These are phyloP conservation scores for Leccinum longicurvipes DNA, from an alignment of 768 basidiomycete species.

Conservation along the genomic window DNA sequence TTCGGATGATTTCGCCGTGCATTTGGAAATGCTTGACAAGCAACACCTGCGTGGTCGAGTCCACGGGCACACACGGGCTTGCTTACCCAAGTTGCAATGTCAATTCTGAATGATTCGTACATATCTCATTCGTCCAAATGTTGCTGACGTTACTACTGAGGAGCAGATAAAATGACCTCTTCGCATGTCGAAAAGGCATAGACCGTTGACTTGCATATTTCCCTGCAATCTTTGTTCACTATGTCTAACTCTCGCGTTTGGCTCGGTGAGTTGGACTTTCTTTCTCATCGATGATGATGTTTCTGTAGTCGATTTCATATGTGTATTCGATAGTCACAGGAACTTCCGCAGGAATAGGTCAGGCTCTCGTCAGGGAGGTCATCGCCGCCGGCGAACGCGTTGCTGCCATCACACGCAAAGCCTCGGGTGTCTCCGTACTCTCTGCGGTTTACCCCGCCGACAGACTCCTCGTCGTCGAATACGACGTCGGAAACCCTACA, in stretches of 20 bases:
- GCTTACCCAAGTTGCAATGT: too few species aligned
- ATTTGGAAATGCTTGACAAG: too few species aligned
- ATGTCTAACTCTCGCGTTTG: conserved; percentile 25
- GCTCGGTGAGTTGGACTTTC: conserved; percentile 14
- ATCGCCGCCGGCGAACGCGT: conserved; percentile 27
- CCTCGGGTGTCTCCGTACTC: conserved; percentile 19
- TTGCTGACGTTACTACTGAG: too few species aligned
- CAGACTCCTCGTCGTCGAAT: conserved; percentile 26
- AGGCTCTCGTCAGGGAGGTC: conserved; percentile 25
- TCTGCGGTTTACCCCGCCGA: conserved; percentile 10
- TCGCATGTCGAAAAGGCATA: neutral
- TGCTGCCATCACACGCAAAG: conserved; percentile 28
- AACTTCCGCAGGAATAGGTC: conserved; percentile 39
- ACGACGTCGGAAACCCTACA: conserved; percentile 29
- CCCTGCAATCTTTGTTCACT: neutral
- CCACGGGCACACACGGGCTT: too few species aligned
- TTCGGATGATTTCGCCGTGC: too few species aligned
- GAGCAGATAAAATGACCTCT: conserved; percentile 11
- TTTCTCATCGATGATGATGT: too few species aligned
- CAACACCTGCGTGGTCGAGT: too few species aligned
- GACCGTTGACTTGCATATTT: neutral
- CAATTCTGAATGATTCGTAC: too few species aligned
- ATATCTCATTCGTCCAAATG: too few species aligned
- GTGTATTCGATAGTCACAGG: conserved; percentile 35
- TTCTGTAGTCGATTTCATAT: neutral